Percentiles rank a stretch among this genome's conserved stretches.
Conservation (phyloP, 2,329 filamentous ascomycete genomes). For the Xylariomycetidae sp. region DNA sequence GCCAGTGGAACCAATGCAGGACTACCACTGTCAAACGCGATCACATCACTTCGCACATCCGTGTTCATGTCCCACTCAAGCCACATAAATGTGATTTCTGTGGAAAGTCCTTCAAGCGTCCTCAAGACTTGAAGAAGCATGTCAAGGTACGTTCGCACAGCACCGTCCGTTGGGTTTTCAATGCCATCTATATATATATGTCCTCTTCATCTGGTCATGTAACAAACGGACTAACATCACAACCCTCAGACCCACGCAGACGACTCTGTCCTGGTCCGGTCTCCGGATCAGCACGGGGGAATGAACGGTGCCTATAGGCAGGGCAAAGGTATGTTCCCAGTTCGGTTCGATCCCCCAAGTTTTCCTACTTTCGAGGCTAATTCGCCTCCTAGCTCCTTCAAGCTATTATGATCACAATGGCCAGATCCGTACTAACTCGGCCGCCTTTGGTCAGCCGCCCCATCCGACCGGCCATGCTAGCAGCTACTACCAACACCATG, state of each 20-base stretch:
- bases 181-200: too few relatives aligned
- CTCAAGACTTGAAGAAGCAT: conserved; percentile 98
- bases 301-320: conserved; percentile 50
- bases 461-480: conserved; percentile 47
- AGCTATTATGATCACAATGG: conserved; percentile 63
- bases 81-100: conserved; percentile 99
- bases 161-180: too few relatives aligned
- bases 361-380: conserved; percentile 37
- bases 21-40: conserved; percentile 98
- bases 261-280: conserved; percentile 69
- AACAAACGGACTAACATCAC: too few relatives aligned
- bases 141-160: conserved; percentile 71
- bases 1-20: conserved; percentile 93
- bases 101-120: conserved; percentile 97
- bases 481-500: conserved; percentile 57
- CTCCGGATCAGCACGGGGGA: conserved; percentile 44
- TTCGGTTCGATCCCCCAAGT: conserved; percentile 15
- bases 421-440: conserved; percentile 55
- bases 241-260: conserved; percentile 75
- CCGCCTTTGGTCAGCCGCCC: conserved; percentile 45
- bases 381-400: conserved; percentile 42
- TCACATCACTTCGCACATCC: conserved; percentile 98
- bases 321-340: conserved; percentile 45
- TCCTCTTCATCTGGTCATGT: too few relatives aligned
- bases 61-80: conserved; percentile 97